These are phyloP conservation scores for Tolypocladium ovalisporum DNA, from an alignment of 2,329 filamentous ascomycete species.

Conservation along the genomic window DNA sequence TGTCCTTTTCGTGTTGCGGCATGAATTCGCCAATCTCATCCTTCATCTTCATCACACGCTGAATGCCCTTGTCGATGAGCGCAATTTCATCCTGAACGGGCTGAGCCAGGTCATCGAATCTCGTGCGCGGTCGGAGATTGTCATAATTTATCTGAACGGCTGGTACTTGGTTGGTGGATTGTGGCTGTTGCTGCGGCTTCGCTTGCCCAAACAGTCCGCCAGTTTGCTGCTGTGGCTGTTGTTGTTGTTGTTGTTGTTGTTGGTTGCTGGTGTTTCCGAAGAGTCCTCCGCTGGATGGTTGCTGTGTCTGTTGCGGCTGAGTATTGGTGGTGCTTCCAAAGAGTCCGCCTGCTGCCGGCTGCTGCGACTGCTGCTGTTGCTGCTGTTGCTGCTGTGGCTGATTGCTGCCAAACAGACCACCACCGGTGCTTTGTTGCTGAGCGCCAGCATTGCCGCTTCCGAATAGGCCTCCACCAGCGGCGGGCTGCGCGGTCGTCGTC, in stretches of 20 bases:
- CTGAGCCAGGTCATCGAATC: slow-evolving; percentile 82
- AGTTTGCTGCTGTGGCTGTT: slow-evolving; percentile 12
- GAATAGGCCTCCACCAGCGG: slow-evolving; percentile 11
- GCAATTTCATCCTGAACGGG: slow-evolving; percentile 71
- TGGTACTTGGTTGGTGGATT: slow-evolving; percentile 42
- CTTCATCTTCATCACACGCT: slow-evolving; percentile 67
- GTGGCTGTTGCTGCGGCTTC: slow-evolving; percentile 13
- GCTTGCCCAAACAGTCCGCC: slow-evolving; percentile 19
- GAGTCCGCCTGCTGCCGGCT: slow-evolving; percentile 12
- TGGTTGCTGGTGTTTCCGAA: slow-evolving; percentile 14
- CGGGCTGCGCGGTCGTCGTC: slow-evolving; percentile 9
- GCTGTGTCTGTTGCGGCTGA: slow-evolving; percentile 13
- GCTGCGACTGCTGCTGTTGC: slow-evolving; percentile 2
- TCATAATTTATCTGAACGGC: slow-evolving; percentile 70
- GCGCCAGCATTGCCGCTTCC: slow-evolving; percentile 1
- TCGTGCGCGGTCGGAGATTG: slow-evolving; percentile 74
- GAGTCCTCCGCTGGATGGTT: slow-evolving; percentile 10
- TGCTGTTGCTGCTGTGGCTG: slow-evolving; percentile 3
- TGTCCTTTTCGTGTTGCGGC: slow-evolving; percentile 40
- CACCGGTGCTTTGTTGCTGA: slow-evolving; percentile 2
- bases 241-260: slow-evolving; percentile 13
- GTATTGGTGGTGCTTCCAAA: slow-evolving; percentile 18
- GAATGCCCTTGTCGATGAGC: slow-evolving; percentile 67
- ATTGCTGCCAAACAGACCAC: slow-evolving; percentile 6
- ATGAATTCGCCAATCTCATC: slow-evolving; percentile 63